Base-by-base conservation (phyloP, 2,329 filamentous ascomycete genomes). In the Pseudogymnoascus sp. region DNA sequence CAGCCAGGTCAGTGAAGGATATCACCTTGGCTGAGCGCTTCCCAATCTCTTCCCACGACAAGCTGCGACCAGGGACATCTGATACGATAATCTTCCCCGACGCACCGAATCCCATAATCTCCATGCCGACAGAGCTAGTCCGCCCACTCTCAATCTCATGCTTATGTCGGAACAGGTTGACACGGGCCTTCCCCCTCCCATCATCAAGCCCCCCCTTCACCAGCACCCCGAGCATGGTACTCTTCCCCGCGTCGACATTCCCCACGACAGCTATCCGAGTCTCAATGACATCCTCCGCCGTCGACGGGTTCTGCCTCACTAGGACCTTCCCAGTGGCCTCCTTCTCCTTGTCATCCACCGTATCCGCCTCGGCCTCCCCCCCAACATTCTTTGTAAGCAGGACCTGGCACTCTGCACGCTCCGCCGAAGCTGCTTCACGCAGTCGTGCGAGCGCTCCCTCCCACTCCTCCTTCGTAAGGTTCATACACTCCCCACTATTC, bases 11-110 rank as follows among this genome's bases (percentile, higher is more conserved):
- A 35, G 90, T 95, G 74, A 99, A 99, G 28, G 90, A 90, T 69
- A 97, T 97, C 59, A 99, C 92, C 79, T 99, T 99, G 58, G 93
- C 88, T 69, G 91, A 95, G 67, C 92, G 88, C 75, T 89, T 91
- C 60, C 94, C 94, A 71, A 99, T 97, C 73, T 99, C 94, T 73
- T 97, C 93, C 94, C 94, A 99, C 3, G 92, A 93, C 35, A 97
- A 78, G 76, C 88, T 90, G 73, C 94, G 85, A 1, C 92, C 93
- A 2, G 92, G 89, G 0, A 87, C 88, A 62, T 88, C 88, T 38
- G 90, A 93, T 14, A 86, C 84, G 14, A 97, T 83, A 28, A 96
- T 88, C 25, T 92, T 85, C 28, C 94, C 93, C 61, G 83, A 82
- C 58, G 88, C 91, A 74, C 97, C 92, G 68, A 97, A 99, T 1